phyloP scores from a whole-genome alignment of 352 stramenopile species.

The Phytophthora pseudosyringae region DNA sequence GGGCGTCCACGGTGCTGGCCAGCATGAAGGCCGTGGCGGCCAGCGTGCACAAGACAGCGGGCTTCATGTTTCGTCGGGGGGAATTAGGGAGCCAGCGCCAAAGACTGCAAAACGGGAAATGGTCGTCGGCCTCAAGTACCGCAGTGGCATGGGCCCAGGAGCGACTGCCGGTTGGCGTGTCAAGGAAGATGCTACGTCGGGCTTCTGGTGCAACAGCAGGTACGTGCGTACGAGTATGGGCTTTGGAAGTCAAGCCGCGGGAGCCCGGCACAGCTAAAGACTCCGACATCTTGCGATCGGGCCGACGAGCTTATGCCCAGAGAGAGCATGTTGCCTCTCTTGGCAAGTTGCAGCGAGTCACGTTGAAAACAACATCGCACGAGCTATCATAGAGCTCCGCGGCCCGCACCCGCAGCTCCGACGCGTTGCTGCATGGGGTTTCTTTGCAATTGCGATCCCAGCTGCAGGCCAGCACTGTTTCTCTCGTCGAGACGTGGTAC shows the following conservation, averaged over 20 bases:
- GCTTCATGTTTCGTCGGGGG: conserved; percentile 33
- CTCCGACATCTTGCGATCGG: no score
- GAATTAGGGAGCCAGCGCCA: no score
- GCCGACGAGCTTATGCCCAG: no score
- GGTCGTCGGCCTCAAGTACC: not conserved
- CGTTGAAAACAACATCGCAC: conserved; percentile 1
- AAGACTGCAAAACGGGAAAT: conserved; percentile 22
- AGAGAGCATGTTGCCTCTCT: conserved; percentile 2
- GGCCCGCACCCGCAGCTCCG: no score
- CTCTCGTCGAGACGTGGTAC: conserved; percentile 1
- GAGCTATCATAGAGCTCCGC: no score
- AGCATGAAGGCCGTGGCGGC: conserved; percentile 29
- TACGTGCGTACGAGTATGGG: no score
- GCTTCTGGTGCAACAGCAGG: no score
- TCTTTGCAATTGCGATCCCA: conserved; percentile 13
- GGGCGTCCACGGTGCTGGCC: conserved; percentile 30
- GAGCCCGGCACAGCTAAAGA: conserved; percentile 24
- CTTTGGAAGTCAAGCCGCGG: no score
- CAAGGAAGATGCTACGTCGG: no score
- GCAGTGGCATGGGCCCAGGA: no score
- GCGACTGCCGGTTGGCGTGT: no score
- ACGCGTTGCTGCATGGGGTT: not conserved
- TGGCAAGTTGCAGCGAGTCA: not conserved
- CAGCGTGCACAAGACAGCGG: conserved; percentile 35
- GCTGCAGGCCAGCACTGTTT: conserved; percentile 10